Base-by-base conservation (phyloP, 345 rosid genomes). In the Arabis alpina region DNA sequence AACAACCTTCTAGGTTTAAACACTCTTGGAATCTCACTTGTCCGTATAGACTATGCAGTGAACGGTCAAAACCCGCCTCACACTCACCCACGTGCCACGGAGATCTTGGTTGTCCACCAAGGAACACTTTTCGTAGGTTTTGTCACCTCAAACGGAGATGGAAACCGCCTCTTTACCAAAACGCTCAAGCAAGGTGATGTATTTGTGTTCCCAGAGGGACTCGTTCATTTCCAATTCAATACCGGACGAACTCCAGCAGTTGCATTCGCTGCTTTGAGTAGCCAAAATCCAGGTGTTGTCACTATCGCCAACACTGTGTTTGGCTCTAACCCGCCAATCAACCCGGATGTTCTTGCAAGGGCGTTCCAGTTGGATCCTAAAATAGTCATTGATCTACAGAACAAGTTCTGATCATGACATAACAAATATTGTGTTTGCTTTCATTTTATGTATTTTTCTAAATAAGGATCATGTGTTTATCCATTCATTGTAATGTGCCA, bases 81-180 rank as follows among this genome's bases (percentile, higher is more conserved):
- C 66, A 70, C 66, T 2, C 74, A 70, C 50, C 74, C 74, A 27
- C 66, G 66, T 39, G 66, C 74, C 59, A 15, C 66, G 0, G 74
- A 70, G 34, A 43, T 70, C 59, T 70, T 70, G 37, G 40, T 71
- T 0, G 70, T 80, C 28, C 34, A 67, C 54, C 74, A 79, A 57
- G 83, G 85, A 54, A 77, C 64, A n/a, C 68, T 82, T 36, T 68
- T 61, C 5, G 74, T 74, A 37, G 85, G 85, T 8, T 82, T 82
- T 54, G 54, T 82, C 47, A 69, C 76, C 39, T 80, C 85, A 42
- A 74, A 77, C 68, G 79, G 64, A 39, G 76, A 72, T 6, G 64
- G 64, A 23, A 72, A 72, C 49, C 70, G 70, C 24, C 63, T 72
- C 14, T 72, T 72, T 24, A 32, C 51, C 42, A 72, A 64, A 72